A percentile compares a stretch with the other conserved stretches of the same genome.
phyloP scores from a whole-genome alignment of 495 filamentous ascomycete genomes.

The Elaphomyces granulatus region DNA sequence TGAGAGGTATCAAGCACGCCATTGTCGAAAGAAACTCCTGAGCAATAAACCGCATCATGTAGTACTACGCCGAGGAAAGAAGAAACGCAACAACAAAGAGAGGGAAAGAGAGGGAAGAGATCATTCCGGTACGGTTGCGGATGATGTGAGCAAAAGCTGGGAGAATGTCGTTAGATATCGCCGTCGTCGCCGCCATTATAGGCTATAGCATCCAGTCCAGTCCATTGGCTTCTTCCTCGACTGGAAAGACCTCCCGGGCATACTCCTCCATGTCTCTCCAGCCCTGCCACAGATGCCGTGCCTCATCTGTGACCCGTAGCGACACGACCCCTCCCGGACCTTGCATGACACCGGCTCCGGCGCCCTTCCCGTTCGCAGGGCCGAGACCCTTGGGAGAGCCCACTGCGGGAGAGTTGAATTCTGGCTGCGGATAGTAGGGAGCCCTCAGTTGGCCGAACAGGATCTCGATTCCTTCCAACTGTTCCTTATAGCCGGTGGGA shows the following conservation, averaged over 20 bases:
- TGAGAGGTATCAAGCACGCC: too few relatives aligned
- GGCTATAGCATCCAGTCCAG: slow-evolving; percentile 71
- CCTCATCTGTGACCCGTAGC: slow-evolving; percentile 49
- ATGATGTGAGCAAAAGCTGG: too few relatives aligned
- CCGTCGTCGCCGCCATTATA: too few relatives aligned
- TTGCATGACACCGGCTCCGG: slow-evolving; percentile 42
- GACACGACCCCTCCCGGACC: slow-evolving; percentile 37
- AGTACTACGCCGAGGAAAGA: too few relatives aligned
- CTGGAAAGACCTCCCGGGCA: slow-evolving; percentile 82
- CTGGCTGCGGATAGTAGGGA: slow-evolving; percentile 47
- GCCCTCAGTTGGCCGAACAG: slow-evolving; percentile 48
- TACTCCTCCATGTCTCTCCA: slow-evolving; percentile 89
- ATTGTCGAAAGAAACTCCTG: too few relatives aligned
- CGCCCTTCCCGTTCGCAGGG: slow-evolving; percentile 48
- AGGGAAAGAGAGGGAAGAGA: too few relatives aligned
- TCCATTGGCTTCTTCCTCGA: slow-evolving; percentile 89
- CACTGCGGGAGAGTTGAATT: slow-evolving; percentile 32
- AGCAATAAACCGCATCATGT: too few relatives aligned
- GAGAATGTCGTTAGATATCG: too few relatives aligned
- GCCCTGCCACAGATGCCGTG: slow-evolving; percentile 77
- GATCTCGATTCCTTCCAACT: slow-evolving; percentile 56
- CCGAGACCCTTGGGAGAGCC: slow-evolving; percentile 38
- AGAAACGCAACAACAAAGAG: too few relatives aligned
- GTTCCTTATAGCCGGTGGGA: slow-evolving; percentile 77
- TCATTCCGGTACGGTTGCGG: too few relatives aligned